A percentile compares a stretch with the other conserved stretches of the same genome.
These are phyloP conservation scores for Chlorencoelia australis DNA, from an alignment of 2,329 filamentous ascomycete species.

Conservation along the genomic window DNA sequence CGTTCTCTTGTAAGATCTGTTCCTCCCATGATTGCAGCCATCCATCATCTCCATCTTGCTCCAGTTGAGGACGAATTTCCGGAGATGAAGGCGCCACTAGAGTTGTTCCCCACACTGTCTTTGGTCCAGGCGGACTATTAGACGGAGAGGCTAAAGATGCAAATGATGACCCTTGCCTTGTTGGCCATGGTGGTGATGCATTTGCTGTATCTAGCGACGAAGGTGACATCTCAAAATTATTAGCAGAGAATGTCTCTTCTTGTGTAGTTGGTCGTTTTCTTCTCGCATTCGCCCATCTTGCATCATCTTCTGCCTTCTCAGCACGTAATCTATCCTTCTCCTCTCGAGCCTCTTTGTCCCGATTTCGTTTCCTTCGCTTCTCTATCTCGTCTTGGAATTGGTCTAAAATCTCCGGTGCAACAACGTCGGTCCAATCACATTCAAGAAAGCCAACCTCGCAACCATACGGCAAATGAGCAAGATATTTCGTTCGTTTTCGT, in stretches of 20 bases:
- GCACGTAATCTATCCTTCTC: slow-evolving; percentile 60
- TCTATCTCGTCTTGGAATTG: slow-evolving; percentile 55
- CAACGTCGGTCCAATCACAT: slow-evolving; percentile 66
- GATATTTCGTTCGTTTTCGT: slow-evolving; percentile 58
- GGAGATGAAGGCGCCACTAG: slow-evolving; percentile 50
- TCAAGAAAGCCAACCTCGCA: slow-evolving; percentile 65
- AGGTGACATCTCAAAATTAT: slow-evolving; percentile 64
- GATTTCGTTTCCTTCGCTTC: slow-evolving; percentile 50
- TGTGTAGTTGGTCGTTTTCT: slow-evolving; percentile 43
- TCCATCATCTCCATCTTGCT: slow-evolving; percentile 53
- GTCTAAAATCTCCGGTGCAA: slow-evolving; percentile 48
- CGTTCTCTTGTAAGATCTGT: slow-evolving; percentile 56
- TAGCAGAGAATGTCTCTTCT: slow-evolving; percentile 37
- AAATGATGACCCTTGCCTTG: slow-evolving; percentile 51
- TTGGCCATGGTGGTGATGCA: slow-evolving; percentile 40
- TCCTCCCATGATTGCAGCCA: slow-evolving; percentile 82
- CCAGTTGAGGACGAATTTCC: slow-evolving; percentile 32
- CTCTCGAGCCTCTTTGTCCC: slow-evolving; percentile 58
- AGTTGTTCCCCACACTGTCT: slow-evolving; percentile 89
- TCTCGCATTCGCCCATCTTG: slow-evolving; percentile 48
- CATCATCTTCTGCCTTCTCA: slow-evolving; percentile 58
- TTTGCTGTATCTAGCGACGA: slow-evolving; percentile 39
- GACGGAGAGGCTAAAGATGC: slow-evolving; percentile 65
- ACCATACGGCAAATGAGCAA: slow-evolving; percentile 60
- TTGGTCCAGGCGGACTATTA: slow-evolving; percentile 64